Base-by-base conservation (phyloP, 371 early-diverging fungal species). In the Mucor saturninus region DNA sequence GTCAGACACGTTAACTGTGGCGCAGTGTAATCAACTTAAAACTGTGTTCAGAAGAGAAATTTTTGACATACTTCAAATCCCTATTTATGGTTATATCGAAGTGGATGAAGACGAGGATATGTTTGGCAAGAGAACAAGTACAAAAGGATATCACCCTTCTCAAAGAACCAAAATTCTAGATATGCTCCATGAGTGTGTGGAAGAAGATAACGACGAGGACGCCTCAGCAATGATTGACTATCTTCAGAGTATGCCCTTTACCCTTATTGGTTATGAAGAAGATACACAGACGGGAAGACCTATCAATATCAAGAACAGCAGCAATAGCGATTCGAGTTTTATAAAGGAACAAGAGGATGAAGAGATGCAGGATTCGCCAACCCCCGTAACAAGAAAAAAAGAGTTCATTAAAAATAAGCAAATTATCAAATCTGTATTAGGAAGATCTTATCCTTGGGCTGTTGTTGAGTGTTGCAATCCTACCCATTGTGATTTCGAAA, bases 361-460 rank as follows among this genome's bases (percentile, higher is more conserved):
- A 48, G 64, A 68, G 85, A 59, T 75, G 89, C 15, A 91, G 2
- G 51, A 29, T 10, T 42, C n/a, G n/a, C 7, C 43, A 11, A 40
- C 56, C 0, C 56, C 56, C 9, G 21, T 35, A 13, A 45, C 56
- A 14, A n/a, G 15, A n/a, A 30, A 30, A 32, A 42, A 42, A 13
- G 42, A 42, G n/a, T n/a, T 42, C 10, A 42, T 42, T 13, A 42
- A 42, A 11, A 13, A 9, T 7, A 46, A 46, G 21, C 26, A n/a
- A n/a, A 35, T 11, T 10, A 46, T 11, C 10, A 38, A 29, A 8
- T 28, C 50, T 30, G 21, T 71, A 11, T 56, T 79, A 2, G 98
- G 98, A 61, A 90, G 99, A 59, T 87, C 91, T 70, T 99, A 98
- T 84, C 95, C 96, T 9, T 99, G 99, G 99, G 99, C 99, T 43